Evolutionary conservation across 257 asterid species (phyloP).

Genomic region (Hygrophila difformis): DNA sequence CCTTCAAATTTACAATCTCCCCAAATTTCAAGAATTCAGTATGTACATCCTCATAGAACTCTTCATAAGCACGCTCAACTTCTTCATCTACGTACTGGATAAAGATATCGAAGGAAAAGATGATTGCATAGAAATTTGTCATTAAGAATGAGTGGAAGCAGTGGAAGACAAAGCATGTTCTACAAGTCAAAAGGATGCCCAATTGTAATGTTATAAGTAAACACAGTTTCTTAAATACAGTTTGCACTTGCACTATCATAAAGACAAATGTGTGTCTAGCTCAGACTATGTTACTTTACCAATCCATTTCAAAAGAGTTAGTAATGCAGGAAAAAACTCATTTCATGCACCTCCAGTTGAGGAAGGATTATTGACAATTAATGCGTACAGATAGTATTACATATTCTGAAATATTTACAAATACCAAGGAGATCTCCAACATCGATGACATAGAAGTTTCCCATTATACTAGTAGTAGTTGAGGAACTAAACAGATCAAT

Average conservation of each 20-base stretch:
- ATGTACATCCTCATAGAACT: conserved; percentile 95
- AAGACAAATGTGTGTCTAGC: too few relatives aligned
- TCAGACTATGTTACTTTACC: too few relatives aligned
- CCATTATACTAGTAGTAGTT: conserved; percentile 31
- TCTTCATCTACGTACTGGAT: conserved; percentile 88
- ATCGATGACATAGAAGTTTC: conserved; percentile 30
- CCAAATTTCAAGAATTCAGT: conserved; percentile 94
- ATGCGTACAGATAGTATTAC: conserved; percentile 21
- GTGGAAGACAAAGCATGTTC: too few relatives aligned
- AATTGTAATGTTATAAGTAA: too few relatives aligned
- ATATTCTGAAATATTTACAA: conserved; percentile 21
- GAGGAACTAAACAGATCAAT: conserved; percentile 29
- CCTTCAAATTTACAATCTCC: conserved; percentile 93
- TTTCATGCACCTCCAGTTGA: conserved; percentile 21
- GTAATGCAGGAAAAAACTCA: not conserved
- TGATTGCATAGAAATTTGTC: conserved; percentile 24
- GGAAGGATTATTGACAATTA: conserved; percentile 24
- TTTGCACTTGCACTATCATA: too few relatives aligned
- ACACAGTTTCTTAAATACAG: too few relatives aligned
- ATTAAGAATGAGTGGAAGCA: conserved; percentile 11
- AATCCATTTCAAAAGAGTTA: too few relatives aligned
- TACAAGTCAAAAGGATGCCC: too few relatives aligned
- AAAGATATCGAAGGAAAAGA: conserved; percentile 24
- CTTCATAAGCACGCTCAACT: conserved; percentile 79
- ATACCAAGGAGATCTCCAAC: conserved; percentile 41